Base-by-base conservation (phyloP, 1,139 yeast genomes). In the Yamadazyma diddensiae region DNA sequence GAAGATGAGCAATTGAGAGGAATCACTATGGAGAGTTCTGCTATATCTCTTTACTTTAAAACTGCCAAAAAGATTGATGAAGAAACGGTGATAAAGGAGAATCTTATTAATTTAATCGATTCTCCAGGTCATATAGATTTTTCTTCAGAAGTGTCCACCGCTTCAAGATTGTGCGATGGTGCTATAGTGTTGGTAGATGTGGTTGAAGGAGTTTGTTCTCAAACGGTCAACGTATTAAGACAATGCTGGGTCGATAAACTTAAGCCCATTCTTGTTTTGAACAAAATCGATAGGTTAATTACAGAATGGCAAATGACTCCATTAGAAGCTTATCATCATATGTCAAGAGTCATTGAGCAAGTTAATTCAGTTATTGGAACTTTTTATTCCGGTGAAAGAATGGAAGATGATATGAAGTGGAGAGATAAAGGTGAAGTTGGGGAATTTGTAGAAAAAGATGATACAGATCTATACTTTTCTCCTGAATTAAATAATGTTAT, bases 91-190 rank as follows among this genome's bases (percentile, higher is more conserved):
- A 73, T 82, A 21, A 77, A 73, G 25, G 96, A 92, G 50, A 86
- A 87, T 59, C 65, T 92, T 36, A 82, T 94, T 55, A 94, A 94
- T 51, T 71, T 94, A 49, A 90, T 94, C 35, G 99, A 94, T 59
- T 92, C 97, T 0, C 99, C 99, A 0, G 99, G 99, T 7, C 99
- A 94, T 53, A 88, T 94, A 45, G 99, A 94, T 58, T 94, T 94
- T 54, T 83, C 95, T 1, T 83, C 94, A 6, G 99, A 94, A 53
- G 98, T 94, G 0, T 85, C 96, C 11, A 85, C 96, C 0, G 95
- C 97, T 0, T 87, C 97, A 2, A 71, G 98, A 51, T 65, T 94
- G 30, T 94, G 97, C 61, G 99, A 94, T 55, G 97, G 97, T 22
- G 97, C 97, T 0, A 82, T 94, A 4, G 94, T 94, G 0, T 66